phyloP scores from a whole-genome alignment of 768 basidiomycete genomes.

The Scleroderma citrinum region DNA sequence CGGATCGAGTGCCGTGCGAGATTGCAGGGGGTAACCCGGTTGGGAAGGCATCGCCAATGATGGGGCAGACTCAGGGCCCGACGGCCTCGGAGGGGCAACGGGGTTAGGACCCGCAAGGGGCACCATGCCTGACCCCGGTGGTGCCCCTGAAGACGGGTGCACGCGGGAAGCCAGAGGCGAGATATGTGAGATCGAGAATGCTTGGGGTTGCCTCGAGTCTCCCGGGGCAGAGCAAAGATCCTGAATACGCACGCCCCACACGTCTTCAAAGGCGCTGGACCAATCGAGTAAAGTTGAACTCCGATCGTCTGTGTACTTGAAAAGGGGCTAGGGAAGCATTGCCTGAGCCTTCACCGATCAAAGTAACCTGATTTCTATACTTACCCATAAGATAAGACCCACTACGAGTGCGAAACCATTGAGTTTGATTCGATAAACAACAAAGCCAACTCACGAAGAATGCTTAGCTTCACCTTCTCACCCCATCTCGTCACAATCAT shows the following conservation, averaged over 20 bases:
- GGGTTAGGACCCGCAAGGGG: constrained; percentile 11
- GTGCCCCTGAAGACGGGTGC: constrained; percentile 1
- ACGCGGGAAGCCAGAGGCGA: constrained; percentile 14
- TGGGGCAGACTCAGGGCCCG: constrained; percentile 14
- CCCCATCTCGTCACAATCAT: constrained; percentile 36
- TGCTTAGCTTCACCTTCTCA: constrained; percentile 36
- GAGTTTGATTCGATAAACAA: constrained; percentile 20
- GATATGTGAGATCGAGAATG: constrained; percentile 13
- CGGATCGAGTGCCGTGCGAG: constrained; percentile 33
- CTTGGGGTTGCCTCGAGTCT: constrained; percentile 11
- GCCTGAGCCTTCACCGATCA: constrained; percentile 15
- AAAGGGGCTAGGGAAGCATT: constrained; percentile 45
- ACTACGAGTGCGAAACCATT: constrained; percentile 39
- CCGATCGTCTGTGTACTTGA: constrained; percentile 58
- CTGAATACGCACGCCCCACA: constrained; percentile 56
- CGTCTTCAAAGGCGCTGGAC: constrained; percentile 58
- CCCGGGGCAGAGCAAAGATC: constrained; percentile 34
- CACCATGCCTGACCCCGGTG: neutral
- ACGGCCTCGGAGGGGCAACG: constrained; percentile 9
- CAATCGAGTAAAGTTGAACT: constrained; percentile 50
- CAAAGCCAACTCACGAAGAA: constrained; percentile 38
- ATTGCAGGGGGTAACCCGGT: constrained; percentile 27
- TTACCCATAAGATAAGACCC: constrained; percentile 57
- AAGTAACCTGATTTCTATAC: constrained; percentile 27
- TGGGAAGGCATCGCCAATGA: constrained; percentile 15